These are phyloP conservation scores for Podaxis pistillaris DNA, from an alignment of 768 basidiomycete species.

Conservation along the genomic window DNA sequence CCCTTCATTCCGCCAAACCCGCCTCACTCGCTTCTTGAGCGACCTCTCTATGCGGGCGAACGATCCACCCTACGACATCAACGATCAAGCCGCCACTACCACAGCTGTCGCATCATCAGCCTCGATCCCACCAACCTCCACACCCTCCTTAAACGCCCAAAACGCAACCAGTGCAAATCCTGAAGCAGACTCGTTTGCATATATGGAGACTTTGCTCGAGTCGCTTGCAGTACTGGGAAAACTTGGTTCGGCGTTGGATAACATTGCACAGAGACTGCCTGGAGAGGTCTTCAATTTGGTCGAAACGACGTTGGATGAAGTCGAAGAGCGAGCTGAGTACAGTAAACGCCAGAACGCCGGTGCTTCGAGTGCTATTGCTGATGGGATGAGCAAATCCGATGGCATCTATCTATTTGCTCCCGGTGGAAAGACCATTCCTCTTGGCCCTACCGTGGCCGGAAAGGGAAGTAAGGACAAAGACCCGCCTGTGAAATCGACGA, in stretches of 20 bases:
- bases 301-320: slow-evolving; percentile 86
- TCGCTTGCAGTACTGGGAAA: slow-evolving; percentile 91
- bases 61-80: slow-evolving; percentile 70
- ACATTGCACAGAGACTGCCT: slow-evolving; percentile 77
- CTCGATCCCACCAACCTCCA: slow-evolving; percentile 18
- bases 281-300: slow-evolving; percentile 83
- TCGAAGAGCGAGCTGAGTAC: slow-evolving; percentile 86
- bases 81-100: slow-evolving; percentile 33
- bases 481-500: slow-evolving; percentile 44
- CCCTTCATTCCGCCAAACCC: slow-evolving; percentile 40
- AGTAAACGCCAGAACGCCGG: slow-evolving; percentile 41
- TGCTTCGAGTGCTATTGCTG: slow-evolving; percentile 30
- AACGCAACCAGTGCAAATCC: slow-evolving; percentile 52
- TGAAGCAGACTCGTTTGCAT: slow-evolving; percentile 89
- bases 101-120: slow-evolving; percentile 17
- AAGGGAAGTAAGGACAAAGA: slow-evolving; percentile 22
- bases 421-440: slow-evolving; percentile 24
- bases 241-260: slow-evolving; percentile 81
- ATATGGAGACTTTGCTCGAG: slow-evolving; percentile 90
- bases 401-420: slow-evolving; percentile 51
- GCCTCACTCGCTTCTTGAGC: slow-evolving; percentile 61
- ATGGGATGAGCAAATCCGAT: slow-evolving; percentile 41
- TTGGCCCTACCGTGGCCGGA: slow-evolving; percentile 16
- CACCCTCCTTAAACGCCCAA: slow-evolving; percentile 18
- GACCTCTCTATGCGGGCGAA: slow-evolving; percentile 71